Percentiles rank a stretch among this genome's conserved stretches.
Conservation (phyloP, 192 early-diverging fungal genomes). For the Linnemannia elongata region DNA sequence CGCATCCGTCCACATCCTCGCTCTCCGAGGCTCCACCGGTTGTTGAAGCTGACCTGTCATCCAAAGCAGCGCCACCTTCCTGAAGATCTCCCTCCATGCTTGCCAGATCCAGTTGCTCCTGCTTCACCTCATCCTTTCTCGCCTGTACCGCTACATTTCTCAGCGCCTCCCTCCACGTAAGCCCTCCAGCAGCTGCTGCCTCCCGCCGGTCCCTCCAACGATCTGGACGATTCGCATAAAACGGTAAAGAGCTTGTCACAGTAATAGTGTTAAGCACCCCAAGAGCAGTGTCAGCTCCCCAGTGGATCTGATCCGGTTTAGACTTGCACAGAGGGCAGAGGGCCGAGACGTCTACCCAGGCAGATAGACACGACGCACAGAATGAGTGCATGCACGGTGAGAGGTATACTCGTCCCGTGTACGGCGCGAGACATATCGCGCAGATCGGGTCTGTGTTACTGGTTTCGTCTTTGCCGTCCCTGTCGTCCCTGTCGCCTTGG, state of each 20-base stretch:
- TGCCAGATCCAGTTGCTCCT: not conserved
- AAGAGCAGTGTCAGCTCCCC: conserved; percentile 28
- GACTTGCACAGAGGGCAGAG: conserved; percentile 39
- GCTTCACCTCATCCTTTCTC: not conserved
- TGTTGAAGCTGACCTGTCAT: not conserved
- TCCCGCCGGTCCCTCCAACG: not conserved
- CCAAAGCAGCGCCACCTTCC: not conserved
- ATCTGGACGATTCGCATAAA: not conserved
- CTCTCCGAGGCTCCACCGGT: not conserved
- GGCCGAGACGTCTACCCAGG: conserved; percentile 31
- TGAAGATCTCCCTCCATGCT: not conserved
- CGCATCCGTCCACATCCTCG: not conserved
- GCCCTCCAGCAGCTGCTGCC: not conserved
- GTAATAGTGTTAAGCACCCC: conserved; percentile 32
- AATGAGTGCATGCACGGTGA: conserved; percentile 46
- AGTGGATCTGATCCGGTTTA: conserved; percentile 22
- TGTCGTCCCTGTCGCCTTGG: not conserved
- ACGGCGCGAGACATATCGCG: conserved; percentile 36
- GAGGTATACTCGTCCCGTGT: conserved; percentile 28
- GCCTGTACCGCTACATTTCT: not conserved
- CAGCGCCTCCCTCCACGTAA: conserved; percentile 8
- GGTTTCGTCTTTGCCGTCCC: not conserved
- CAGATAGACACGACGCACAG: conserved; percentile 37
- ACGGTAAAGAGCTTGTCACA: not conserved
- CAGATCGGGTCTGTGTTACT: conserved; percentile 5